Conservation (phyloP, 2,329 filamentous ascomycete genomes). For the Arthrobotrys sinensis region DNA sequence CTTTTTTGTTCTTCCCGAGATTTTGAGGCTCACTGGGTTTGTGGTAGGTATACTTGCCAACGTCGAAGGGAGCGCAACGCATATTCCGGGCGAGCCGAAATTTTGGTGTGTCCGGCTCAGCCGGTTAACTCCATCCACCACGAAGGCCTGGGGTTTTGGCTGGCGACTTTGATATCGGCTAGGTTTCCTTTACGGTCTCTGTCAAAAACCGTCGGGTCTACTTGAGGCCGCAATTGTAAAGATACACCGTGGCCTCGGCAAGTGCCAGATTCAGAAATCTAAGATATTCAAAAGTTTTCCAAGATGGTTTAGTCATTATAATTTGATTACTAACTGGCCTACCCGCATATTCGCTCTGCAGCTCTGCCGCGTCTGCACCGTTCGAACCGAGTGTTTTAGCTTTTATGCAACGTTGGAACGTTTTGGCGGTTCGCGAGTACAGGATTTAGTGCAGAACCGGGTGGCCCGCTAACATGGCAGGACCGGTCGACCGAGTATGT, state of each 20-base stretch:
- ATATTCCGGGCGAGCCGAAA: conserved; percentile 47
- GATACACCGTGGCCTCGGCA: conserved; percentile 25
- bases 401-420: background rate
- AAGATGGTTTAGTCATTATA: conserved; percentile 18
- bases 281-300: conserved; percentile 11
- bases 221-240: background rate
- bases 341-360: background rate
- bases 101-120: conserved; percentile 9
- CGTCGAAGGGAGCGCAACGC: conserved; percentile 42
- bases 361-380: conserved; percentile 2
- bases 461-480: conserved; percentile 31
- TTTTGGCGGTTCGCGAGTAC: background rate
- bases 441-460: background rate
- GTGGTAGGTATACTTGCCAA: too few relatives aligned
- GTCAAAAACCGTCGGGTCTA: conserved; percentile 17
- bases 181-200: too few relatives aligned
- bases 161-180: background rate
- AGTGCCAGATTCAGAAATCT: conserved; percentile 2
- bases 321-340: conserved; percentile 38
- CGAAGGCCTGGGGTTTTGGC: background rate
- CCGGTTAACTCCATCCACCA: conserved; percentile 28
- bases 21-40: background rate
- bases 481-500: conserved; percentile 24
- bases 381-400: background rate
- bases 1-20: background rate